Evolutionary conservation across 768 basidiomycete genomes (phyloP), one percentile per base, ranked within the genome.

Genomic region (Leucosporidium creatinivorum): DNA sequence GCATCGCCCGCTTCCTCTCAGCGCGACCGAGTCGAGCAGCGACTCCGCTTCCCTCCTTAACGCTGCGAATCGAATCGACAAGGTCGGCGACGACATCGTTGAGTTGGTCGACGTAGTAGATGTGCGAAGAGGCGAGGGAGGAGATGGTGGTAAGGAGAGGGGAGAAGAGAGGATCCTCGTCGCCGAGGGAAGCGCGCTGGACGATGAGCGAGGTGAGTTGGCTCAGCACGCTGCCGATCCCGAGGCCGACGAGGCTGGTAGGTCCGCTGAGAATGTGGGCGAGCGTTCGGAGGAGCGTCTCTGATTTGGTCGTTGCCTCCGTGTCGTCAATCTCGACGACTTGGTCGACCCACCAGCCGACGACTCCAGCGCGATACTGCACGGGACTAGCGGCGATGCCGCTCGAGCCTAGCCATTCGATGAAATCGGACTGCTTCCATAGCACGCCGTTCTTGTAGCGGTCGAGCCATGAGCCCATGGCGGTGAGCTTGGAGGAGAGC

Each of bases 261-360:
- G 60, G 50, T 23, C 60, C 49, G 30, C 60, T 21, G 26, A 61
- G 31, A 19, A 55, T 55, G 10, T 39, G 26, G 8, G 62, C 44
- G 26, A 63, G 52, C 17, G 52, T 36, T 8, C 21, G 25, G 26
- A 52, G 28, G 33, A 56, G 48, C 8, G 31, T 30, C 10, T 17
- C 7, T 3, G 23, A 3, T 5, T 55, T 62, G 7, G 39, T 19
- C 31, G 9, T 26, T 25, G 63, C 25, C 4, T 30, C 19, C 1
- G 44, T 26, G 28, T 9, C 25, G 8, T 26, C 30, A 33, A 70
- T 70, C 28, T 66, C 64, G 26, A 44, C 61, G 28, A 65, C 70
- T 5, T 62, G 70, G 49, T 71, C 70, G 49, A 55, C 63, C 70
- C 70, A 71, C 64, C 64, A 71, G 28, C 54, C 19, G 5, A 62